These are phyloP conservation scores for Rhodocollybia butyracea DNA, from an alignment of 768 basidiomycete genomes.

Conservation along the genomic window DNA sequence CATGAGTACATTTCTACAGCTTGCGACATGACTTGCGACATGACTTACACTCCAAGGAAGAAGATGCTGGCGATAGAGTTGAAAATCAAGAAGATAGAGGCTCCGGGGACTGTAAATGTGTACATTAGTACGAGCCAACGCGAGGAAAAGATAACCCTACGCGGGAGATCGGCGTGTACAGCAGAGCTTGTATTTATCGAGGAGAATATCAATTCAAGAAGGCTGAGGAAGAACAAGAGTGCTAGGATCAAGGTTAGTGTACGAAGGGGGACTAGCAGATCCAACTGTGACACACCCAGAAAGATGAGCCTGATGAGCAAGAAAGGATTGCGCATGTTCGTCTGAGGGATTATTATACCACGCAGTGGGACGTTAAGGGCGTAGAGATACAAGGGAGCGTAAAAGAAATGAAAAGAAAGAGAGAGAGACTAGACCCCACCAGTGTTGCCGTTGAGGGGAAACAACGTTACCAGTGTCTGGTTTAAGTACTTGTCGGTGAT, in stretches of 20 bases:
- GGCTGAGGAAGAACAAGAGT: conserved; percentile 47
- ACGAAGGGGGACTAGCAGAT: not conserved
- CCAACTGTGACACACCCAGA: conserved; percentile 51
- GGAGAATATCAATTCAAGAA: conserved; percentile 52
- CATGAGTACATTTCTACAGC: not conserved
- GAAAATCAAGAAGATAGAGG: conserved; percentile 46
- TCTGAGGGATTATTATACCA: conserved; percentile 1
- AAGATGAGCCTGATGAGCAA: conserved; percentile 53
- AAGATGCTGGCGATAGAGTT: conserved; percentile 38
- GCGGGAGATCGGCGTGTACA: conserved; percentile 26
- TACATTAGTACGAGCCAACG: not conserved
- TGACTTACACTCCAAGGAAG: conserved; percentile 32
- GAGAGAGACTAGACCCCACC: conserved; percentile 1
- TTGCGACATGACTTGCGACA: not conserved
- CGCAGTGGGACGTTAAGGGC: not conserved
- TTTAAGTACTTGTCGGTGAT: not conserved
- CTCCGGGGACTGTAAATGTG: conserved; percentile 36
- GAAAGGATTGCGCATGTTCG: conserved; percentile 47
- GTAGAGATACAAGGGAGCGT: not conserved
- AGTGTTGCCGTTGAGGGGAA: conserved; percentile 4
- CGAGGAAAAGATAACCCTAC: conserved; percentile 24
- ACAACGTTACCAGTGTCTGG: not conserved
- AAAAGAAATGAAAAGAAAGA: not conserved
- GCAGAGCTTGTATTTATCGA: conserved; percentile 52
- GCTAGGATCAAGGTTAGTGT: conserved; percentile 23